A percentile compares a stretch with the other conserved stretches of the same genome.
phyloP scores from a whole-genome alignment of 805 yeast genomes.

The Gaillardinia entomophila region DNA sequence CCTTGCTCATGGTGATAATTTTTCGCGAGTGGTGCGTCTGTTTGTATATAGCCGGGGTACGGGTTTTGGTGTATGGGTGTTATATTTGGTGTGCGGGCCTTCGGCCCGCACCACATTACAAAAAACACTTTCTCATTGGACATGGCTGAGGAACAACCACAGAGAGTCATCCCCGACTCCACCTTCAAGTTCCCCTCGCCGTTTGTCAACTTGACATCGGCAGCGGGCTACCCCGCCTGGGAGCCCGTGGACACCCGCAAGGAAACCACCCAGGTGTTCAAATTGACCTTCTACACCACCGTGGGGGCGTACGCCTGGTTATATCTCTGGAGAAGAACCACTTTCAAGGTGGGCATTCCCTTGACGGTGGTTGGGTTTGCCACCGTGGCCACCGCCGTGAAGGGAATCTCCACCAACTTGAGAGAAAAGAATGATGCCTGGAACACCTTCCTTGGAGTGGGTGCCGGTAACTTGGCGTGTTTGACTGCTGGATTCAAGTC shows the following conservation, averaged over 20 bases:
- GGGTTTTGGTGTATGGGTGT: too few relatives aligned
- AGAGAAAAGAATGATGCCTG: slow-evolving; percentile 59
- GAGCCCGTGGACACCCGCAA: slow-evolving; percentile 52
- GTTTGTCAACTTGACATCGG: slow-evolving; percentile 31
- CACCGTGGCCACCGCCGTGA: slow-evolving; percentile 46
- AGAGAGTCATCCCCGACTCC: slow-evolving; percentile 24
- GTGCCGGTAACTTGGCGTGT: slow-evolving; percentile 41
- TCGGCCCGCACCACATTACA: too few relatives aligned
- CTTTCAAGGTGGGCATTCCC: slow-evolving; percentile 36
- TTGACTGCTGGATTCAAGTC: slow-evolving; percentile 39
- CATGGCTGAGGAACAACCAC: slow-evolving; percentile 1
- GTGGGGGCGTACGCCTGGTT: slow-evolving; percentile 45
- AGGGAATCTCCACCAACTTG: slow-evolving; percentile 48
- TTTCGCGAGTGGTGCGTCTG: too few relatives aligned
- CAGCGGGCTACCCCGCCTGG: slow-evolving; percentile 42
- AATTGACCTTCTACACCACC: slow-evolving; percentile 42
- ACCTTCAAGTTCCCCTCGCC: slow-evolving; percentile 38
- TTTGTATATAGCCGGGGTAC: too few relatives aligned
- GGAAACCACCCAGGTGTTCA: slow-evolving; percentile 43
- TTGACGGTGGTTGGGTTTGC: slow-evolving; percentile 38
- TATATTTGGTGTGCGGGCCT: too few relatives aligned
- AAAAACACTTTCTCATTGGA: too few relatives aligned
- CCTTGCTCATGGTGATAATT: slow-evolving; percentile 18
- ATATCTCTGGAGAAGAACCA: slow-evolving; percentile 38
- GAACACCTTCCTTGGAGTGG: slow-evolving; percentile 62